Evolutionary conservation across 1,139 yeast genomes (phyloP).

Genomic region (Protomyces inundatus): DNA sequence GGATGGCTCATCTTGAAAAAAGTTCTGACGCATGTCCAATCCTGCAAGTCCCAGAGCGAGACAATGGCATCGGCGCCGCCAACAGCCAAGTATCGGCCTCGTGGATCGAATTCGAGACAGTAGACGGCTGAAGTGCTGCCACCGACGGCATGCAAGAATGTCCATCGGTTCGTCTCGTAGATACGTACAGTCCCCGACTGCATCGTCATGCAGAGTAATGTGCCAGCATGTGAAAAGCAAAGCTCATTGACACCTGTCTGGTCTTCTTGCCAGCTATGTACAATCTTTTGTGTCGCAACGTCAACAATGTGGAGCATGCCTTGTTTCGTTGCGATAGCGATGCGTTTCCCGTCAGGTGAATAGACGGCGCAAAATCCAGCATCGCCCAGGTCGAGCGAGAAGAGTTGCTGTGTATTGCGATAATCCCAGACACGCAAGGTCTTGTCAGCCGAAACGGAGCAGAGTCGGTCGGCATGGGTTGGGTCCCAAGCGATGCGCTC

Average conservation of each 20-base stretch:
- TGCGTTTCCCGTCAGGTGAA: constrained; percentile 22
- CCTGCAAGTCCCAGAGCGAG: constrained; percentile 53
- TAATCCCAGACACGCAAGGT: constrained; percentile 32
- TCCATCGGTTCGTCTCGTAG: constrained; percentile 18
- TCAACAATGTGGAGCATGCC: constrained; percentile 27
- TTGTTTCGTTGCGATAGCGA: constrained; percentile 25
- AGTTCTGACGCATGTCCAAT: constrained; percentile 46
- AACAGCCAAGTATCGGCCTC: constrained; percentile 51
- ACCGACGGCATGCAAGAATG: constrained; percentile 25
- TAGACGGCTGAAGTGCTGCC: constrained; percentile 28
- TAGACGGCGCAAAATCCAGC: constrained; percentile 21
- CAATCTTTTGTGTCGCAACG: constrained; percentile 10
- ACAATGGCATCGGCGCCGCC: constrained; percentile 71
- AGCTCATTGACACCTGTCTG: constrained; percentile 24
- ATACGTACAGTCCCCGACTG: constrained; percentile 28
- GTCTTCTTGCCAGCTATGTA: constrained; percentile 21
- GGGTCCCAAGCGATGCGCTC: constrained; percentile 33
- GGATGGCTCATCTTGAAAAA: constrained; percentile 40
- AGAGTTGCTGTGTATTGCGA: constrained; percentile 22
- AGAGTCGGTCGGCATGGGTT: constrained; percentile 30
- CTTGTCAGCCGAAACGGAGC: constrained; percentile 31
- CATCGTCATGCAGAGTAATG: constrained; percentile 25
- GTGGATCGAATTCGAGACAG: constrained; percentile 51
- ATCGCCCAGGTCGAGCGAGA: constrained; percentile 3
- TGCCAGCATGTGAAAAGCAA: constrained; percentile 28